Percentiles rank a stretch among this genome's conserved stretches.
These are phyloP conservation scores for Phellopilus nigrolimitatus DNA, from an alignment of 1,284 basidiomycete genomes.

Conservation along the genomic window DNA sequence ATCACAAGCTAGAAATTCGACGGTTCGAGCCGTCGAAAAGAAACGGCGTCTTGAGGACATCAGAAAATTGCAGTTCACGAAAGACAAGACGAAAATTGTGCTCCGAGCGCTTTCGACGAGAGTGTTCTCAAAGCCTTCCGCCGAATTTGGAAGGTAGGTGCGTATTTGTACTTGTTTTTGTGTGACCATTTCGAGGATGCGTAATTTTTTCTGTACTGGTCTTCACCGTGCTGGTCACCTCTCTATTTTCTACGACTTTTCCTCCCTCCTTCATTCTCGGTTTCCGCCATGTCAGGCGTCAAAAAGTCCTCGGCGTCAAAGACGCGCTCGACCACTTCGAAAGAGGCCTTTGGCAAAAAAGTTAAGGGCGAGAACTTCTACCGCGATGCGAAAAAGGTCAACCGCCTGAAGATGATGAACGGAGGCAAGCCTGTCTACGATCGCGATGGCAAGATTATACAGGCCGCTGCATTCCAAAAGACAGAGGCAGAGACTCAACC, in stretches of 20 bases:
- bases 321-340: constrained; percentile 29
- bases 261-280: not conserved
- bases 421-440: constrained; percentile 88
- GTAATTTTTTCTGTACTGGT: not conserved
- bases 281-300: constrained; percentile 52
- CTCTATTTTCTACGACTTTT: not conserved
- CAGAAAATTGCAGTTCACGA: too few relatives aligned
- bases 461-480: constrained; percentile 92
- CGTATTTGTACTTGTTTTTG: too few relatives aligned
- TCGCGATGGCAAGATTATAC: constrained; percentile 83
- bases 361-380: constrained; percentile 93
- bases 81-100: too few relatives aligned
- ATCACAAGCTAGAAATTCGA: too few relatives aligned
- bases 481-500: constrained; percentile 84
- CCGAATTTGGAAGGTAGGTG: too few relatives aligned
- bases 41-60: too few relatives aligned
- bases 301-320: constrained; percentile 53
- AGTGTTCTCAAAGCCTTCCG: too few relatives aligned
- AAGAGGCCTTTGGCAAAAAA: constrained; percentile 38
- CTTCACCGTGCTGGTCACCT: not conserved
- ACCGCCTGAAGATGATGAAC: constrained; percentile 83
- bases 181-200: not conserved
- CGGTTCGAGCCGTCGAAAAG: too few relatives aligned
- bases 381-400: constrained; percentile 83
- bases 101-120: too few relatives aligned